Base-by-base conservation (phyloP, 2,329 filamentous ascomycete species). In the Phoma herbarum region DNA sequence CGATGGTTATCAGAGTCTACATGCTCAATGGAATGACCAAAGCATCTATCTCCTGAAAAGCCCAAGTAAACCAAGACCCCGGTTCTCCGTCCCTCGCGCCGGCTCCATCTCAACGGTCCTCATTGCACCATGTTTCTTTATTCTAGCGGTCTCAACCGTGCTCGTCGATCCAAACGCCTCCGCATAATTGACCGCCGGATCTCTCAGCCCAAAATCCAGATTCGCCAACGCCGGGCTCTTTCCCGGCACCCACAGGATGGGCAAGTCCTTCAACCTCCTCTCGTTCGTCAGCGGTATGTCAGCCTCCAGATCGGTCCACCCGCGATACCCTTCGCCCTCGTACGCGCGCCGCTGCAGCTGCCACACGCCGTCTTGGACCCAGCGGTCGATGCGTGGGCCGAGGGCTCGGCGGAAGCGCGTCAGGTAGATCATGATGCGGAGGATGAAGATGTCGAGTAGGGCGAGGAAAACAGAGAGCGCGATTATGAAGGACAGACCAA, bases 351-450 rank as follows among this genome's bases (percentile, higher is more conserved):
- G 61, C 39, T 72, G 69, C 1, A 71, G 54, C 22, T 72, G 68
- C 48, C 65, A 67, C 1, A 72, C 39, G 12, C 69, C 69, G 31
- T 72, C 68, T 52, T 71, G 67, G 16, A 70, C 63, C 69, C 69
- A 71, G 25, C 68, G 57, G 6, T 68, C 68, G 33, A 71, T 63
- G 16, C 64, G 60, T 0, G 67, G 68, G 1, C 61, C 61, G 9
- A 72, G 49, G 1, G 60, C 63, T 6, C 23, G 20, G 2, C 68
- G 52, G 20, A 67, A 69, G 9, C 35, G 49, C 4, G 28, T 49
- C 5, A 66, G 33, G 49, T 54, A 69, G 29, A 72, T 59, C 42
- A 67, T 59, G 33, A 72, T 58, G 3, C 52, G 47, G 2, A 70
- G 56, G 10, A 71, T 35, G 0, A 42, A 42, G 12, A 67, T 49